Conservation (phyloP, 129 eudicot species). For the Glebionis coronaria region DNA sequence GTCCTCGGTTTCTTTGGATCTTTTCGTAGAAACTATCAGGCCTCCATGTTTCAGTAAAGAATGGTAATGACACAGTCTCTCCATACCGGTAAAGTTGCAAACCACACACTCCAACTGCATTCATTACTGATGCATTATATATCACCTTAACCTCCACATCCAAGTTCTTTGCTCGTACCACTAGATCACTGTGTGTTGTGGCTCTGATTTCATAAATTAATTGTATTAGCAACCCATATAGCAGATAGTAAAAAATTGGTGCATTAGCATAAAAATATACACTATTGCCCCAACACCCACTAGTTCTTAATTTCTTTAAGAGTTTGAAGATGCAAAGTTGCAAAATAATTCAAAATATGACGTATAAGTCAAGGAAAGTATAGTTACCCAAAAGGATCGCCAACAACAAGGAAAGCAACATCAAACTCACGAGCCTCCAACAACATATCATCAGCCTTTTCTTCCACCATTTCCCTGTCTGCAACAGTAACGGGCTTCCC, state of each 20-base stretch:
- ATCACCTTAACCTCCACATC: slow-evolving; percentile 79
- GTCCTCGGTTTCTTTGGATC: slow-evolving; percentile 66
- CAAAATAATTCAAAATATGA: not conserved
- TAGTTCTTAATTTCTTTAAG: not conserved
- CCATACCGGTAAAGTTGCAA: slow-evolving; percentile 95
- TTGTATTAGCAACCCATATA: not conserved
- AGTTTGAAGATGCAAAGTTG: too few species aligned
- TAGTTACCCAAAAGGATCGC: slow-evolving; percentile 91
- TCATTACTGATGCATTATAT: slow-evolving; percentile 95
- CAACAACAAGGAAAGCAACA: slow-evolving; percentile 92
- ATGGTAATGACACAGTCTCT: slow-evolving; percentile 91
- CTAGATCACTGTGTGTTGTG: slow-evolving; percentile 94
- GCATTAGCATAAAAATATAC: too few species aligned
- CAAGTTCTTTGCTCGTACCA: slow-evolving; percentile 84
- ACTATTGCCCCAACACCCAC: not conserved
- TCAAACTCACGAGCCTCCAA: slow-evolving; percentile 64
- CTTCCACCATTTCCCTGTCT: slow-evolving; percentile 92
- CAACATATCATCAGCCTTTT: slow-evolving; percentile 66
- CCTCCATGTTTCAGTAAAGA: slow-evolving; percentile 96
- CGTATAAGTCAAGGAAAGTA: not conserved
- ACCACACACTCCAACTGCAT: slow-evolving; percentile 98
- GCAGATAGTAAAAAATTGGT: not conserved
- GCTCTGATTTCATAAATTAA: slow-evolving; percentile 47
- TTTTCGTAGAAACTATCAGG: slow-evolving; percentile 94
- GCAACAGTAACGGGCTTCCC: slow-evolving; percentile 64